These are phyloP conservation scores for Aspergillus saccharolyticus DNA, from an alignment of 495 filamentous ascomycete species.

Conservation along the genomic window DNA sequence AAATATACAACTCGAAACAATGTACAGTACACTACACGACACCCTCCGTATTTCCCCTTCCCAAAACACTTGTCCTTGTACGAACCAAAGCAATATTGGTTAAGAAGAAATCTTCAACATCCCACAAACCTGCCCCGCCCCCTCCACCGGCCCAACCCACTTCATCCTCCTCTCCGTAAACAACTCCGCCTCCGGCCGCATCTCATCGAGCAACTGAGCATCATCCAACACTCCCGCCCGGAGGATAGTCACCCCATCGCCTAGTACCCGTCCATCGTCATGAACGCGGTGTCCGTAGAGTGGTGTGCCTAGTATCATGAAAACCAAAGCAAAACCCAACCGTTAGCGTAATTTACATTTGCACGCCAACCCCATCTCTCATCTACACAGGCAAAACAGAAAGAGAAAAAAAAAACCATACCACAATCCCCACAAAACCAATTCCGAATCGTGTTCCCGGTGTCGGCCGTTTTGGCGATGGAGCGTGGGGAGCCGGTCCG, in stretches of 20 bases:
- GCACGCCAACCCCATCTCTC: background rate
- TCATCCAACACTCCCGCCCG: constrained; percentile 37
- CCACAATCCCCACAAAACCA: constrained; percentile 39
- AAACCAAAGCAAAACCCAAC: background rate
- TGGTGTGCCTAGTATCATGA: constrained; percentile 28
- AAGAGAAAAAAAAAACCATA: constrained; percentile 10
- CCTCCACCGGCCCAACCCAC: constrained; percentile 28
- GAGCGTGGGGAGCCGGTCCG: constrained; percentile 26
- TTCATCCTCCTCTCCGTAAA: constrained; percentile 21
- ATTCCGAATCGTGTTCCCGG: constrained; percentile 31
- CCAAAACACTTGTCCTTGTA: no score
- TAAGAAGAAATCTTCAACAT: constrained; percentile 11
- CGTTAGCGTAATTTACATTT: background rate
- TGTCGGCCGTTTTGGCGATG: constrained; percentile 30
- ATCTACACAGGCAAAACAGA: background rate
- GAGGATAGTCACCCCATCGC: constrained; percentile 20
- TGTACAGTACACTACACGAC: no score
- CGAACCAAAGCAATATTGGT: no score
- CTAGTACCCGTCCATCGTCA: constrained; percentile 10
- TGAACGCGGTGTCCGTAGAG: constrained; percentile 26
- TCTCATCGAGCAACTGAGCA: constrained; percentile 15
- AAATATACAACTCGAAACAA: no score
- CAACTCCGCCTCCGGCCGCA: constrained; percentile 27
- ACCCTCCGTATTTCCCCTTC: no score
- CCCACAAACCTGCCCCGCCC: constrained; percentile 25